Percentiles rank a stretch among this genome's conserved stretches.
phyloP scores from a whole-genome alignment of 257 asterid genomes.

The Solanum appendiculatum region DNA sequence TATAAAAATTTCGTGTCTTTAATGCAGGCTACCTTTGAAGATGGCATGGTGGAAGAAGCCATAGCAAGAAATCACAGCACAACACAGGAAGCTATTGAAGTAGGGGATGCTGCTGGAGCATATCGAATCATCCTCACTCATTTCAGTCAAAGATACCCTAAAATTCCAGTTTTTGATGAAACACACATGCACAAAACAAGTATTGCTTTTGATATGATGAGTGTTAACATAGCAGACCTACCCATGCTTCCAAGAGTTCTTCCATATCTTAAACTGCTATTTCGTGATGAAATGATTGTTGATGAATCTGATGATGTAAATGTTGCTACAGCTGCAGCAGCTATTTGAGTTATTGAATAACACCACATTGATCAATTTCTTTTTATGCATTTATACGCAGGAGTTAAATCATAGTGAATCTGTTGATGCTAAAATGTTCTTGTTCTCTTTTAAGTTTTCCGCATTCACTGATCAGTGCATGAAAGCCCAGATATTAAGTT shows the following conservation, averaged over 20 bases:
- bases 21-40: constrained; percentile 90
- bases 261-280: constrained; percentile 69
- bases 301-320: constrained; percentile 64
- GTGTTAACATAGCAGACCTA: constrained; percentile 79
- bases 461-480: not conserved
- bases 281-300: constrained; percentile 54
- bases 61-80: constrained; percentile 86
- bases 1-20: not conserved
- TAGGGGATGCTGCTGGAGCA: constrained; percentile 69
- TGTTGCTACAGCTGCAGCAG: constrained; percentile 26
- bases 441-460: not conserved
- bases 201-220: constrained; percentile 94
- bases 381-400: not conserved
- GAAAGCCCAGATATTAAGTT: too few relatives aligned
- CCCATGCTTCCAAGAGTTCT: constrained; percentile 69
- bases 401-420: not conserved
- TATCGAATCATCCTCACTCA: constrained; percentile 83
- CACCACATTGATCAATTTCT: not conserved
- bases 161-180: constrained; percentile 79
- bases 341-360: not conserved
- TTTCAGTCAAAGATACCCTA: constrained; percentile 96
- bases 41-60: constrained; percentile 74
- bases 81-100: constrained; percentile 75
- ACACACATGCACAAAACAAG: constrained; percentile 68
- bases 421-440: not conserved